Evolutionary conservation across 192 early-diverging fungal genomes (phyloP).

Genomic region (Coemansia sp.): DNA sequence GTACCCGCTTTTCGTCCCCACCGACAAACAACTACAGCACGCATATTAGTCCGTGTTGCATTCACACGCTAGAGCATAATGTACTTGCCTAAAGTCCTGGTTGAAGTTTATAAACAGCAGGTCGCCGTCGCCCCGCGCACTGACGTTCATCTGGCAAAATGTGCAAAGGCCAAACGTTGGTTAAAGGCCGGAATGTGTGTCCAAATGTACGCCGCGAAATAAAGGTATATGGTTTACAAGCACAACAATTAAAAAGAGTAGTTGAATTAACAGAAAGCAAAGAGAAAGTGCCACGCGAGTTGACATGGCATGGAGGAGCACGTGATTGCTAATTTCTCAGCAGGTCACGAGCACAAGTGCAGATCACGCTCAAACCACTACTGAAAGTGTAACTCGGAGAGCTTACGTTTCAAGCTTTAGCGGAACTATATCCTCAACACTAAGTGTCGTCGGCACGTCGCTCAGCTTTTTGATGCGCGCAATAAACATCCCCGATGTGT

Average conservation of each 20-base stretch:
- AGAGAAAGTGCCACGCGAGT: not conserved
- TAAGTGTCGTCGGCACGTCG: not conserved
- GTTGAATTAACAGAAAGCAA: not conserved
- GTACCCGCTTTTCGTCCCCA: slow-evolving; percentile 80
- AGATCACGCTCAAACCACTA: too few relatives aligned
- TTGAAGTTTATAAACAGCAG: slow-evolving; percentile 81
- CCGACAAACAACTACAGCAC: slow-evolving; percentile 76
- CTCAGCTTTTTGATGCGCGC: slow-evolving; percentile 71
- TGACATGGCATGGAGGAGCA: not conserved
- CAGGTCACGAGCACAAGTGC: not conserved
- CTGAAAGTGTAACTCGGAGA: too few relatives aligned
- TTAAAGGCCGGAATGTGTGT: not conserved
- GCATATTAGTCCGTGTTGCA: not conserved
- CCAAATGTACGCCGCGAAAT: not conserved
- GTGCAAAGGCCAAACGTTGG: not conserved
- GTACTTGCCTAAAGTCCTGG: slow-evolving; percentile 69
- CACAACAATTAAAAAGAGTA: not conserved
- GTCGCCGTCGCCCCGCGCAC: slow-evolving; percentile 61
- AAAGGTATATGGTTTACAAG: not conserved
- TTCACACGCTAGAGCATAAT: not conserved
- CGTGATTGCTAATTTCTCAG: slow-evolving; percentile 1
- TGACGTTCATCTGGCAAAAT: slow-evolving; percentile 62
- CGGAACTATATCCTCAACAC: not conserved
- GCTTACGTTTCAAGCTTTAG: not conserved
- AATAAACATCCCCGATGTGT: slow-evolving; percentile 63